Base-by-base conservation (phyloP, 495 filamentous ascomycete species). In the Penicillium desertorum region DNA sequence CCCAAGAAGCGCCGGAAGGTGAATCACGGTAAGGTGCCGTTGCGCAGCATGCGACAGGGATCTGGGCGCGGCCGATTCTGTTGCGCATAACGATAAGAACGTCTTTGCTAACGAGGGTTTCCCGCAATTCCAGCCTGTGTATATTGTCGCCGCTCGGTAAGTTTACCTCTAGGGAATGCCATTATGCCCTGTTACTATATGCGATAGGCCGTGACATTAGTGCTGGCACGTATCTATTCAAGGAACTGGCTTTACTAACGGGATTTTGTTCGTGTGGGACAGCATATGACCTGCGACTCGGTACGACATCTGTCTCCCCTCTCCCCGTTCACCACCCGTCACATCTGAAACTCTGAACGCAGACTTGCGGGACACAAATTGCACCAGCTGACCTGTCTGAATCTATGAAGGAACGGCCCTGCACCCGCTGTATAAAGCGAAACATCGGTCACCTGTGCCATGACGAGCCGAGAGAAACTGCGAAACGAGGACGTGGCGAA, bases 251-350 rank as follows among this genome's bases (percentile, higher is more conserved):
- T 66, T 68, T 67, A 71, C 73, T 78, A 69, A 78, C 71, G 57
- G 50, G 60, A 65, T 58, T 64, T 70, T 72, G 65, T 62, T 74
- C 71, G 63, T 61, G 73, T 75, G 68, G 71, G 76, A 77, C 77
- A 96, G 90, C 94, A 98, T 87, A 98, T 98, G 94, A 98, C 95
- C 72, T 98, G 94, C 83, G 95, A 98, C 84, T 89, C 92, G 80
- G 92, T 96, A 93, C 83, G 90, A 86, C 75, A 25, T 25, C 25
- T 53, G n/a, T 25, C 67, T 74, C 70, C 72, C 71, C 72, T 63
- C 72, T 60, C 71, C 67, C 57, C 56, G 22, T 64, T 47, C 57
- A 51, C 62, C 49, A 56, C 56, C 62, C 61, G 64, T 66, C 63
- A 60, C 65, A 66, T 64, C 45, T 63, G 56, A 55, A 55, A 47